A percentile compares a stretch with the other conserved stretches of the same genome.
phyloP scores from a whole-genome alignment of 139 green algal species.

The Eudorina sp. region DNA sequence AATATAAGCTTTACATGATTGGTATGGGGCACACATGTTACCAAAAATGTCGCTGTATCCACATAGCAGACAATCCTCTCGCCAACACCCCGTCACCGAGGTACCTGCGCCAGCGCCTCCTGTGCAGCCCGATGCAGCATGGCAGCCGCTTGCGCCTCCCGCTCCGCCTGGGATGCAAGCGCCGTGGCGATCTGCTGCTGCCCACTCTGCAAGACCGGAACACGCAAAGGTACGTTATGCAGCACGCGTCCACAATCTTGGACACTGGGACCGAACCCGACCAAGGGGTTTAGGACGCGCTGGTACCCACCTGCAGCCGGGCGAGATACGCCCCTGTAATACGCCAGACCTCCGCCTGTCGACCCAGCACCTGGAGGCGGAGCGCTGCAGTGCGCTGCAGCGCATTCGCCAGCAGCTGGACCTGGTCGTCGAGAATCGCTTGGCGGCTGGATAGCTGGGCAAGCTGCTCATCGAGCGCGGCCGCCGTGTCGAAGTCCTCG shows the following conservation, averaged over 20 bases:
- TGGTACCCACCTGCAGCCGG: slow-evolving; percentile 26
- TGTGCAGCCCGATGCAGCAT: slow-evolving; percentile 14
- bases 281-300: no score
- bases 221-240: no score
- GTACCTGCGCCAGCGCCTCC: slow-evolving; percentile 7
- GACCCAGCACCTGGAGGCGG: not conserved
- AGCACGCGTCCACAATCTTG: no score
- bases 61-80: no score
- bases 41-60: no score
- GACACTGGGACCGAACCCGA: no score
- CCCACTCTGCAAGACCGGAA: not conserved
- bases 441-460: slow-evolving; percentile 1
- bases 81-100: no score
- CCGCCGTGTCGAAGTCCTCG: slow-evolving; percentile 70
- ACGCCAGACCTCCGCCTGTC: not conserved
- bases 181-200: slow-evolving; percentile 47
- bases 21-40: no score
- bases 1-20: no score
- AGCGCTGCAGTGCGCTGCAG: not conserved
- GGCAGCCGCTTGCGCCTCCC: slow-evolving; percentile 26
- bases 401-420: not conserved
- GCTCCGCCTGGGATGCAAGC: slow-evolving; percentile 4
- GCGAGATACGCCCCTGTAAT: not conserved
- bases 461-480: slow-evolving; percentile 61
- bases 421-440: not conserved